These are phyloP conservation scores for Colletotrichum plurivorum DNA, from an alignment of 2,329 filamentous ascomycete genomes.

Conservation along the genomic window DNA sequence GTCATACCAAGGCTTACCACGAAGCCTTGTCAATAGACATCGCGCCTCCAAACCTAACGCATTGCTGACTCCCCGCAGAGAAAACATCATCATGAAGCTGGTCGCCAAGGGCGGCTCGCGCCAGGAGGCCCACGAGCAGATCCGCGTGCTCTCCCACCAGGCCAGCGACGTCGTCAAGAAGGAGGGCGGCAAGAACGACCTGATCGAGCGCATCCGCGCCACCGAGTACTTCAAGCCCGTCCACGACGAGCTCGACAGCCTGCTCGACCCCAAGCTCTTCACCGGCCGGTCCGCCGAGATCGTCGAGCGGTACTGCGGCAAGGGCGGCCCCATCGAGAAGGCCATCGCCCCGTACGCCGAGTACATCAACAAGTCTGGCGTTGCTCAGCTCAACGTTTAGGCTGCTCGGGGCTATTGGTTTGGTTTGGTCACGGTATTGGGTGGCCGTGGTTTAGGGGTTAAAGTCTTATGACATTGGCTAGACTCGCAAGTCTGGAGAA, in stretches of 20 bases:
- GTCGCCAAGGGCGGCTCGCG: slow-evolving; percentile 78
- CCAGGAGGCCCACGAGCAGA: slow-evolving; percentile 89
- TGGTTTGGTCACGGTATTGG: background rate
- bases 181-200: slow-evolving; percentile 54
- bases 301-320: slow-evolving; percentile 61
- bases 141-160: slow-evolving; percentile 85
- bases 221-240: slow-evolving; percentile 83
- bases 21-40: too few relatives aligned
- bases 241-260: slow-evolving; percentile 75
- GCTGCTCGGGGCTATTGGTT: background rate
- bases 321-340: slow-evolving; percentile 55
- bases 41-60: background rate
- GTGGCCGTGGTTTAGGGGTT: background rate
- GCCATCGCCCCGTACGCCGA: slow-evolving; percentile 54
- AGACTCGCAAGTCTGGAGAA: background rate
- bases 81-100: slow-evolving; percentile 83
- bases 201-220: slow-evolving; percentile 78
- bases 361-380: slow-evolving; percentile 51
- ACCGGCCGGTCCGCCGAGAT: slow-evolving; percentile 61
- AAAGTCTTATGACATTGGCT: background rate
- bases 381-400: slow-evolving; percentile 56
- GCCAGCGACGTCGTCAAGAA: slow-evolving; percentile 73
- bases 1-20: background rate
- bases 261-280: slow-evolving; percentile 74
- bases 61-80: slow-evolving; percentile 42